Base-by-base conservation (phyloP, 1,284 basidiomycete genomes). In the Gymnopus androsaceus region DNA sequence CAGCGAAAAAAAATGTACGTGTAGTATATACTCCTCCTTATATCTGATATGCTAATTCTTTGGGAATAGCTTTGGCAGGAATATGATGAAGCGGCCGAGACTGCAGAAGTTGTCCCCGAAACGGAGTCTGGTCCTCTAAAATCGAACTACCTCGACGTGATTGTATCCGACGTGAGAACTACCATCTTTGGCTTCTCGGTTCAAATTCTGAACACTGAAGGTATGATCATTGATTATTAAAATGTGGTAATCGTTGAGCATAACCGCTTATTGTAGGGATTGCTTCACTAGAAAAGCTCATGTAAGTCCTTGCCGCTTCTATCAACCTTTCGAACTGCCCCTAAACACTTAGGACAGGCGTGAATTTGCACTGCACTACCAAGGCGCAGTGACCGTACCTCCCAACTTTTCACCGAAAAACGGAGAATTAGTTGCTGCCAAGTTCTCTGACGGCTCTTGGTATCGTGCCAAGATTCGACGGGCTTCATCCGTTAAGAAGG, bases 361-460 rank as follows among this genome's bases (percentile, higher is more conserved):
- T 49, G 95, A 98, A 59, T 95, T 99, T 67, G 88, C 92, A 2
- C 69, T 90, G 36, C 85, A 94, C 70, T 92, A 97, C 72, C 83
- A 85, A 49, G 83, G 83, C 36, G 78, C 85, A 17, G 71, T 82
- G 4, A 72, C 81, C 6, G 68, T 81, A 4, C 77, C 89, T 0
- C 64, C 85, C 27, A 82, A 81, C 50, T 95, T 94, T 67, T 74
- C 78, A 3, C 95, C 94, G 2, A 86, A 83, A 66, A 83, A 81
- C 17, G 95, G 95, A 27, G 95, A 98, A 59, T 79, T 97, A 21
- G 92, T 98, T 17, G 93, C 93, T 21, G 95, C 90, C 8, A 91
- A 90, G 68, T 93, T 92, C 72, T 90, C 88, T 19, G 94, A 97
- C 71, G 89, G 92, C 23, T 82, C 88, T 57, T 98, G 95, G 95